A percentile compares a stretch with the other conserved stretches of the same genome.
These are phyloP conservation scores for Fagopyrum esculentum DNA, from an alignment of 148 eudicot species.

Conservation along the genomic window DNA sequence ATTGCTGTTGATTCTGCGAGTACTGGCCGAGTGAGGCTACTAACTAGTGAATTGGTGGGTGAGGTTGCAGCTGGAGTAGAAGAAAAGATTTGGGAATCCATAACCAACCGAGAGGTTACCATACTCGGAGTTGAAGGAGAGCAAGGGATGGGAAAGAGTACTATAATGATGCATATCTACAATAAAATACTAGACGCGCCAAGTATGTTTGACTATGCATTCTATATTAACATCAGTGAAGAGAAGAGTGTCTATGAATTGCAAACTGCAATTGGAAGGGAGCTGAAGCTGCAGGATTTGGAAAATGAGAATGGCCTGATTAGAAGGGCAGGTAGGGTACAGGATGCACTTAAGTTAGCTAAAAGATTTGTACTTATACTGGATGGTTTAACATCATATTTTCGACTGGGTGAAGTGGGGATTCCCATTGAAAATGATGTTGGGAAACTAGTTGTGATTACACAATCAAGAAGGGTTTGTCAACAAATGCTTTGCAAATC, in stretches of 20 bases:
- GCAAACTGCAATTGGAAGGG: not conserved
- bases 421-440: not conserved
- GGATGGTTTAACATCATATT: not conserved
- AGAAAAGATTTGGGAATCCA: not conserved
- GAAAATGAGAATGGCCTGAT: not conserved
- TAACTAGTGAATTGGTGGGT: not conserved
- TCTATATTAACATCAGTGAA: not conserved
- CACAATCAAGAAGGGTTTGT: no score
- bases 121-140: not conserved
- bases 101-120: not conserved
- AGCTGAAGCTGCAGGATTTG: not conserved
- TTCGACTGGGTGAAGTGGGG: not conserved
- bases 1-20: not conserved
- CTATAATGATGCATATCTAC: not conserved
- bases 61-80: not conserved
- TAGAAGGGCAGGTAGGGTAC: not conserved
- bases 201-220: no score
- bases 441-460: not conserved
- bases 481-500: no score
- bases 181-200: no score
- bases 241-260: not conserved
- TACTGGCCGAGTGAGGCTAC: not conserved
- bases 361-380: not conserved
- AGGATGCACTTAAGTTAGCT: not conserved
- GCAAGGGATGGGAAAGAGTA: slow-evolving; percentile 1